Evolutionary conservation across 164 flowering plant genomes (phyloP).

Genomic region (Hamamelis virginiana): DNA sequence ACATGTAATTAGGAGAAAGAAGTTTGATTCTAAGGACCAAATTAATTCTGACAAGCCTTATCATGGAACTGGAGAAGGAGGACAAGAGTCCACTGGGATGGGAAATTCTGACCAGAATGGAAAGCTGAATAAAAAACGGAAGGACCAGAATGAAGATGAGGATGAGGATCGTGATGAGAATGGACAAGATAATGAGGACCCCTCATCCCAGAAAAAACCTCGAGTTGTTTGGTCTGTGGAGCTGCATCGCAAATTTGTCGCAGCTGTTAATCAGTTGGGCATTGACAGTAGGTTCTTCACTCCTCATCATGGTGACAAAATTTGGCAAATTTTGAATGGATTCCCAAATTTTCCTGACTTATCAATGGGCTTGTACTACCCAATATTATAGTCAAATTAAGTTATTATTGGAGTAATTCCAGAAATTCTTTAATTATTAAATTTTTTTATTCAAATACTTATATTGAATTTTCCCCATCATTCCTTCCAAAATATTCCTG

Average conservation of each 20-base stretch:
- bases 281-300: conserved; percentile 63
- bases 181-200: conserved; percentile 57
- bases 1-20: conserved; percentile 52
- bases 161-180: conserved; percentile 59
- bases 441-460: not conserved
- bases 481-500: too few relatives aligned
- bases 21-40: conserved; percentile 39
- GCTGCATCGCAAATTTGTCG: conserved; percentile 78
- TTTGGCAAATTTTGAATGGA: too few relatives aligned
- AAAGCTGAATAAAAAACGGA: conserved; percentile 57
- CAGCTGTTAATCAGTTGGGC: conserved; percentile 85
- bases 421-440: not conserved
- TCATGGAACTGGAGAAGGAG: conserved; percentile 34
- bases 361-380: too few relatives aligned
- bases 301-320: too few relatives aligned
- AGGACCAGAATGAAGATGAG: conserved; percentile 69
- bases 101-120: conserved; percentile 41
- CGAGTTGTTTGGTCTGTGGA: conserved; percentile 92
- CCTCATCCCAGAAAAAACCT: conserved; percentile 72
- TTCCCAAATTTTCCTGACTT: too few relatives aligned
- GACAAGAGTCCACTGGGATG: conserved; percentile 16
- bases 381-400: too few relatives aligned
- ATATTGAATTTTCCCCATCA: not conserved
- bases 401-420: too few relatives aligned
- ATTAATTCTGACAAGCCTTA: conserved; percentile 28